Evolutionary conservation across 2,329 filamentous ascomycete genomes (phyloP).

Genomic region (Camillea tinctor): DNA sequence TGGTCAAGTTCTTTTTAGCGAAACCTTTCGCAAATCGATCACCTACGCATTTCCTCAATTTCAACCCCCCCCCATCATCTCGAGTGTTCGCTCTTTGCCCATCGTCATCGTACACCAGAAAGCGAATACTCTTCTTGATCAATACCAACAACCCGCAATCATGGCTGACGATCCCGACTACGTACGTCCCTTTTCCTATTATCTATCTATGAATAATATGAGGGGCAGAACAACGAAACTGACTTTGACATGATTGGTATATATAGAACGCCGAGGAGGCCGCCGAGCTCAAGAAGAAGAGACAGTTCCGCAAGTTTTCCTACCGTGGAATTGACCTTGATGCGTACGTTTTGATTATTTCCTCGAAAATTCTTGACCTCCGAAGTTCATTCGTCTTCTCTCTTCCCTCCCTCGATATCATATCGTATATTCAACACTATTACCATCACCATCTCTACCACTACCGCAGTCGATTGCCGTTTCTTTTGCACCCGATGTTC

Average conservation of each 20-base stretch:
- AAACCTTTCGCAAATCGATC: slow-evolving; percentile 18
- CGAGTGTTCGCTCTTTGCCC: slow-evolving; percentile 42
- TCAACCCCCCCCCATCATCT: slow-evolving; percentile 23
- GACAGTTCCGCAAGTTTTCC: slow-evolving; percentile 99
- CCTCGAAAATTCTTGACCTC: background rate
- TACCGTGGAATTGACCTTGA: slow-evolving; percentile 99
- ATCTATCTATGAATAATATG: slow-evolving; percentile 1
- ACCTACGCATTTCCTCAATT: slow-evolving; percentile 19
- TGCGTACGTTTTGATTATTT: slow-evolving; percentile 65
- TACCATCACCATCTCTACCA: no score
- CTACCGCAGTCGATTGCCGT: background rate
- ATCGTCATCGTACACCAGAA: slow-evolving; percentile 38
- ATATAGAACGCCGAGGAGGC: slow-evolving; percentile 91
- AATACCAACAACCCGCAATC: slow-evolving; percentile 46
- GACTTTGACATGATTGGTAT: slow-evolving; percentile 37
- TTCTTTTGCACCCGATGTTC: background rate
- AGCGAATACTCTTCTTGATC: slow-evolving; percentile 39
- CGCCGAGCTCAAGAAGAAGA: slow-evolving; percentile 99
- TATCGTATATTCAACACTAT: no score
- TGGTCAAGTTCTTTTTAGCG: slow-evolving; percentile 17
- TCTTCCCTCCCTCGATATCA: background rate
- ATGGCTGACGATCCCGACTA: slow-evolving; percentile 84
- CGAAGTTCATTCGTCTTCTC: background rate
- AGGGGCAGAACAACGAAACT: slow-evolving; percentile 1
- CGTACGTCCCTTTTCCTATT: slow-evolving; percentile 55